Base-by-base conservation (phyloP, 2,329 filamentous ascomycete genomes). In the Drechmeria coniospora region DNA sequence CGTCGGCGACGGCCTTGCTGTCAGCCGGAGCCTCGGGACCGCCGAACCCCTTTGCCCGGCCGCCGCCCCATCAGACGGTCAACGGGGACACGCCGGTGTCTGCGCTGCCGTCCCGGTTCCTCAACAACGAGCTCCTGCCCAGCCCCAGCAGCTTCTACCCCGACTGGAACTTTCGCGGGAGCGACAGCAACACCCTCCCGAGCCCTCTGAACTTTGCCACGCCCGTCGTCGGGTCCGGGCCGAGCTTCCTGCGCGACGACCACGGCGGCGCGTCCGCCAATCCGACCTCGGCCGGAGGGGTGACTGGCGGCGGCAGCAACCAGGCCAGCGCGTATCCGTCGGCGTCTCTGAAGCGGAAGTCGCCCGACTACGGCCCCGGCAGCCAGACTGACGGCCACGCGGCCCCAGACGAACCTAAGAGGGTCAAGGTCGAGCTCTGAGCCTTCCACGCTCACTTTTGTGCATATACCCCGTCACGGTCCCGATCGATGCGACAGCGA, bases 131-230 rank as follows among this genome's bases (percentile, higher is more conserved):
- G 20, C 74, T 94, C 29, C 63, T 95, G 11, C 86, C 90, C 0
- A 92, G 82, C 31, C 90, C 90, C 1, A 92, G 79, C 37, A 83
- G 74, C 38, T 94, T 95, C 56, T 95, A 92, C 45, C 75, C 79
- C 0, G 84, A 92, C 36, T 94, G 86, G 86, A 76, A 79, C 39
- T 84, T 81, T 50, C 47, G 74, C 50, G 49, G 72, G 49, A 51
- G 61, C 31, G 80, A 90, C 39, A 79, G 68, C 48, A 92, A 90
- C 43, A 90, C 92, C 39, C 63, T 95, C 26, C 86, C 86, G 0
- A 94, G 84, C 48, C 90, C 90, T 8, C 58, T 95, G 37, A 92
- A 86, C 34, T 94, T 94, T 52, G 79, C 82, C 19, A 95, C 90
- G 1, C 90, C 90, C 0, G 59, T 75, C 2, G 64, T 65, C 2